Evolutionary conservation across 2,329 filamentous ascomycete genomes (phyloP).

Genomic region (Botryotinia convoluta): DNA sequence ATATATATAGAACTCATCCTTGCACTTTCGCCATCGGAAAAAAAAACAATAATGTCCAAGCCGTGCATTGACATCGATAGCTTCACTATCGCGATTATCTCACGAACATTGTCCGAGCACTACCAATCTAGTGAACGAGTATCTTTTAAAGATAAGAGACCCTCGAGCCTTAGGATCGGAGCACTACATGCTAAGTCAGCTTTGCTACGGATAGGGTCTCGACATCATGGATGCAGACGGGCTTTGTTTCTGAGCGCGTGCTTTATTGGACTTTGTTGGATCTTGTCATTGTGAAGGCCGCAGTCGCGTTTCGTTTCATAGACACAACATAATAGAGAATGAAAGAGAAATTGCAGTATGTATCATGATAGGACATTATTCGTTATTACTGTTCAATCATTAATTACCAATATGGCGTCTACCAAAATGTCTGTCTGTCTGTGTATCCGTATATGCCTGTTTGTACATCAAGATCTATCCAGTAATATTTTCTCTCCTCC

Average conservation of each 20-base stretch:
- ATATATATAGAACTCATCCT: background rate
- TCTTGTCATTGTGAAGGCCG: background rate
- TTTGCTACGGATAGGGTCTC: background rate
- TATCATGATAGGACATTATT: background rate
- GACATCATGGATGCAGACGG: background rate
- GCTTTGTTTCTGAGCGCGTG: background rate
- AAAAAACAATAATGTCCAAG: background rate
- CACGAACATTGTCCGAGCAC: background rate
- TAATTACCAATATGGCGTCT: background rate
- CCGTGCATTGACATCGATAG: background rate
- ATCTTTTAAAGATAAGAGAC: background rate
- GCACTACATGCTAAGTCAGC: background rate
- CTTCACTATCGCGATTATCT: background rate
- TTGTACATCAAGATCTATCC: conserved; percentile 1
- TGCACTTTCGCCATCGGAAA: background rate
- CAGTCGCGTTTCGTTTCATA: background rate
- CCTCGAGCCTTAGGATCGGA: background rate
- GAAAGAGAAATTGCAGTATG: background rate
- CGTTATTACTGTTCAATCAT: conserved; percentile 4
- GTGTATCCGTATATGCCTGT: background rate
- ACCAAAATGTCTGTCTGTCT: background rate
- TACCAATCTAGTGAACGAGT: background rate
- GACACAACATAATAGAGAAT: background rate
- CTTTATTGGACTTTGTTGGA: background rate
- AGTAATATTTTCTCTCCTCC: background rate